Conservation (phyloP, 2,329 filamentous ascomycete genomes). For the Anthostomella pinea region DNA sequence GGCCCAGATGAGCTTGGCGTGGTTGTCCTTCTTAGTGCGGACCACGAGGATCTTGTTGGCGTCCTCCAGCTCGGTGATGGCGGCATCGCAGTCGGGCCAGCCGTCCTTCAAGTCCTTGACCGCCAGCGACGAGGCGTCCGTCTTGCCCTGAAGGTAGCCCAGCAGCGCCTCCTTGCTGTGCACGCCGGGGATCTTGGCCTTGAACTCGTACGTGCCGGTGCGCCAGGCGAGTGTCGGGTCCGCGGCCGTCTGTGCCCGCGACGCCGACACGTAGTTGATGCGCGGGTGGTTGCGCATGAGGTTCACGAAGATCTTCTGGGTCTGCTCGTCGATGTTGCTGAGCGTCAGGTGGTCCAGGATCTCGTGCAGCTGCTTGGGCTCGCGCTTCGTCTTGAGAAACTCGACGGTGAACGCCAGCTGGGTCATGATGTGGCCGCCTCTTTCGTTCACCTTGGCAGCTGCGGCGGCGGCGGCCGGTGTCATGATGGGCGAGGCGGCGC, state of each 20-base stretch:
- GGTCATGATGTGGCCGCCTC: slow-evolving; percentile 77
- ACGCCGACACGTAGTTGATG: slow-evolving; percentile 55
- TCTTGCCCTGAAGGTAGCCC: slow-evolving; percentile 75
- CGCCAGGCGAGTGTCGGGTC: slow-evolving; percentile 60
- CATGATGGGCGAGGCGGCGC: slow-evolving; percentile 24
- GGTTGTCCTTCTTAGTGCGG: slow-evolving; percentile 87
- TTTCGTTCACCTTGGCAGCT: slow-evolving; percentile 61
- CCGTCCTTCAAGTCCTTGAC: slow-evolving; percentile 95
- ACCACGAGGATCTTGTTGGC: slow-evolving; percentile 81
- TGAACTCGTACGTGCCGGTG: slow-evolving; percentile 75
- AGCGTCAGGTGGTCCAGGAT: slow-evolving; percentile 80
- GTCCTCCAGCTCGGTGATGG: slow-evolving; percentile 73
- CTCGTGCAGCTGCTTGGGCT: slow-evolving; percentile 68
- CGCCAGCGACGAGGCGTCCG: slow-evolving; percentile 73
- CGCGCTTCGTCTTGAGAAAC: slow-evolving; percentile 70
- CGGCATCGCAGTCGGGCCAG: slow-evolving; percentile 80
- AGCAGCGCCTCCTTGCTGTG: slow-evolving; percentile 74
- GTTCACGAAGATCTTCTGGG: slow-evolving; percentile 62
- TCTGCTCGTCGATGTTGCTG: slow-evolving; percentile 56
- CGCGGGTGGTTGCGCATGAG: slow-evolving; percentile 65
- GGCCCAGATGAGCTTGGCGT: slow-evolving; percentile 82
- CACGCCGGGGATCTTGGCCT: slow-evolving; percentile 77
- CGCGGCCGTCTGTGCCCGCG: slow-evolving; percentile 50
- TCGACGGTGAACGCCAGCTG: slow-evolving; percentile 86
- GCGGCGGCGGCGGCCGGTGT: slow-evolving; percentile 35